Evolutionary conservation across 345 rosid genomes (phyloP).

Genomic region (Moricandia arvensis): DNA sequence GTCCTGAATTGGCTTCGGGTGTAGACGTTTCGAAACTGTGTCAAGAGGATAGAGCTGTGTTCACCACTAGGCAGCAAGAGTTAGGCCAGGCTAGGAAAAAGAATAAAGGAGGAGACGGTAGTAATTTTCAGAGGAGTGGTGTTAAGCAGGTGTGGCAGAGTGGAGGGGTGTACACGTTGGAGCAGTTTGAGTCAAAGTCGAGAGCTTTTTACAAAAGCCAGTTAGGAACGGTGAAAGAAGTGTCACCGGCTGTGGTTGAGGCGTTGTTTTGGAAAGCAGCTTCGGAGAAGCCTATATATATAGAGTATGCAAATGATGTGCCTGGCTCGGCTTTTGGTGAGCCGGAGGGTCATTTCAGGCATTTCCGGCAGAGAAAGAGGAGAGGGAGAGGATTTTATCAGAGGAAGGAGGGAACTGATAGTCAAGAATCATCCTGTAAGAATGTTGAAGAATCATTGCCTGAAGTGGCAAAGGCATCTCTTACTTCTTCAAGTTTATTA

Average conservation of each 20-base stretch:
- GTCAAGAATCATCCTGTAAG: conserved; percentile 25
- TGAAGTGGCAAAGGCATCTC: conserved; percentile 32
- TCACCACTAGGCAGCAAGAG: conserved; percentile 97
- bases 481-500: conserved; percentile 35
- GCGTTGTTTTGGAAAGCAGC: conserved; percentile 91
- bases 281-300: conserved; percentile 75
- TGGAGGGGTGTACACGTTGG: conserved; percentile 90
- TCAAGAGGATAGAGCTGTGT: conserved; percentile 67
- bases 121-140: conserved; percentile 36
- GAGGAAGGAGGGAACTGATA: conserved; percentile 41
- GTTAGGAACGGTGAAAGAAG: conserved; percentile 72
- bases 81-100: conserved; percentile 70
- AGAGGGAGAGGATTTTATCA: conserved; percentile 64
- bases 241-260: conserved; percentile 68
- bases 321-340: conserved; percentile 97
- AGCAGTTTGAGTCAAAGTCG: conserved; percentile 87
- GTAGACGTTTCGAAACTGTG: conserved; percentile 39
- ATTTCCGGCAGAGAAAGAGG: conserved; percentile 66
- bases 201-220: conserved; percentile 66
- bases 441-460: conserved; percentile 27
- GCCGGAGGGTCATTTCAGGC: conserved; percentile 61
- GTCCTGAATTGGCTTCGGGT: conserved; percentile 66
- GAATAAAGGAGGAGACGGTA: conserved; percentile 41
- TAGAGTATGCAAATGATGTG: conserved; percentile 99
- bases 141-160: conserved; percentile 99